phyloP scores from a whole-genome alignment of 352 stramenopile genomes.

The Pilasporangium apinafurcum region DNA sequence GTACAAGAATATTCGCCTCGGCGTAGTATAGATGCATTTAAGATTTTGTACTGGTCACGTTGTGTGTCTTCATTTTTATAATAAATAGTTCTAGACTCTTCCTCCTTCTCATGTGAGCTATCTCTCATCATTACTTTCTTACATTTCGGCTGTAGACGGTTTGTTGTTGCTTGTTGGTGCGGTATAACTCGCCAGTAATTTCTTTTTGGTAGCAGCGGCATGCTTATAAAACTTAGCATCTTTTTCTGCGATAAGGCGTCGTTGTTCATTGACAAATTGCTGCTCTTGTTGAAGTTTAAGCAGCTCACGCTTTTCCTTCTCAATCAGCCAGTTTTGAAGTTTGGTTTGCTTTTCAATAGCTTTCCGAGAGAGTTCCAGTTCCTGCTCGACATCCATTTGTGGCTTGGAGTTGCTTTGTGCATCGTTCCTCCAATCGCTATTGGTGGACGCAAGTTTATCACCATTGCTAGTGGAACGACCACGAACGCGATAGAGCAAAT shows the following conservation, averaged over 20 bases:
- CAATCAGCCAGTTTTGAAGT: conserved; percentile 83
- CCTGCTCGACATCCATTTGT: conserved; percentile 41
- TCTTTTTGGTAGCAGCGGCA: conserved; percentile 68
- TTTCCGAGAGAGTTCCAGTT: conserved; percentile 63
- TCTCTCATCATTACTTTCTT: conserved; percentile 9
- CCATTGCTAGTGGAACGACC: conserved; percentile 15
- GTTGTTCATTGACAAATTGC: conserved; percentile 72
- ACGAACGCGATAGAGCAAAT: conserved; percentile 64
- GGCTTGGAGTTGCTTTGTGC: conserved; percentile 10
- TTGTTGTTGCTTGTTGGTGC: conserved; percentile 9
- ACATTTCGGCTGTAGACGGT: conserved; percentile 20
- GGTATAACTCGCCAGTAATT: conserved; percentile 34
- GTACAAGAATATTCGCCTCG: conserved; percentile 62
- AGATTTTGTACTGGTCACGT: not conserved
- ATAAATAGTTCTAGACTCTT: conserved; percentile 13
- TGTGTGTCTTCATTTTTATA: not conserved
- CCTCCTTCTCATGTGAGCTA: conserved; percentile 1
- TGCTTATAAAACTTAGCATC: conserved; percentile 79
- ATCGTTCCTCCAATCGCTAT: conserved; percentile 45
- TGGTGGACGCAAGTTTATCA: conserved; percentile 7
- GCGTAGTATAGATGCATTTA: conserved; percentile 17
- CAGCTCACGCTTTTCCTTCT: conserved; percentile 85
- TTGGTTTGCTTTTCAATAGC: conserved; percentile 89
- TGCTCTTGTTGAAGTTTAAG: conserved; percentile 77
- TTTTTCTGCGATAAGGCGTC: conserved; percentile 41